A percentile compares a stretch with the other conserved stretches of the same genome.
Evolutionary conservation across 106 monocot genomes (phyloP).

Genomic region (Hemerocallis citrina): DNA sequence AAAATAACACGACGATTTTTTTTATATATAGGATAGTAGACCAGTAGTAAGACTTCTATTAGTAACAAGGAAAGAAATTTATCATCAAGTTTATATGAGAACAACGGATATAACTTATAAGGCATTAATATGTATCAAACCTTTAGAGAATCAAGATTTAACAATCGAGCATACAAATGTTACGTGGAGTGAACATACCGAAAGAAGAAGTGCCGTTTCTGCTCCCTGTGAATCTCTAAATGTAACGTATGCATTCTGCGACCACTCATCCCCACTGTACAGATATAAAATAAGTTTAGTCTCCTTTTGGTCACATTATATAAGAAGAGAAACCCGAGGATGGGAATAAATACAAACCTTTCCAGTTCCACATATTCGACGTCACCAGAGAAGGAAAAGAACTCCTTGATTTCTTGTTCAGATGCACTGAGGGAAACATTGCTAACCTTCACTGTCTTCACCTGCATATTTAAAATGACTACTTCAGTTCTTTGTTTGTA

Average conservation of each 20-base stretch:
- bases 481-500: too few relatives aligned
- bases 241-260: conserved; percentile 29
- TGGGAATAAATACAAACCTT: not conserved
- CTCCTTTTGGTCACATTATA: not conserved
- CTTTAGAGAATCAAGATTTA: not conserved
- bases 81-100: not conserved
- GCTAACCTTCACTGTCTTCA: conserved; percentile 22
- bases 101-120: not conserved
- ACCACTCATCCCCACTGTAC: conserved; percentile 36
- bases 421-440: conserved; percentile 22
- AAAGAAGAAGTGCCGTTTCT: conserved; percentile 32
- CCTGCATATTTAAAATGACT: conserved; percentile 3
- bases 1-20: too few relatives aligned
- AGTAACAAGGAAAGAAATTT: not conserved
- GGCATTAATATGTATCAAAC: not conserved
- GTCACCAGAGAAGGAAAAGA: conserved; percentile 28
- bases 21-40: not conserved
- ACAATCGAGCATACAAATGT: not conserved
- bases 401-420: conserved; percentile 23
- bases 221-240: conserved; percentile 41
- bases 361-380: conserved; percentile 19
- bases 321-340: not conserved
- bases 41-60: not conserved
- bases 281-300: conserved; percentile 1
- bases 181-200: conserved; percentile 7